Percentiles rank a stretch among this genome's conserved stretches.
phyloP scores from a whole-genome alignment of 257 asterid species.

The Gynochthodes officinalis region DNA sequence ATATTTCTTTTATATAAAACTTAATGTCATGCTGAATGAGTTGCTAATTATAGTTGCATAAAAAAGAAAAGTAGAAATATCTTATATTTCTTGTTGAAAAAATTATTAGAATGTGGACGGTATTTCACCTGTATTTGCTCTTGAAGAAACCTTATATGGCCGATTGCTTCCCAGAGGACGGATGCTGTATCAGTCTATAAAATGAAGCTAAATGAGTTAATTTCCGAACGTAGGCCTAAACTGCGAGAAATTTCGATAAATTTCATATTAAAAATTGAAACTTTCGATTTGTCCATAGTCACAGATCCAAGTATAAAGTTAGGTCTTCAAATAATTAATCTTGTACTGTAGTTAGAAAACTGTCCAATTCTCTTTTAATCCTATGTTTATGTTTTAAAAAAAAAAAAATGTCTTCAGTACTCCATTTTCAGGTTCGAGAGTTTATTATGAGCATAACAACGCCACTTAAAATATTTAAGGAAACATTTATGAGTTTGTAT shows the following conservation, averaged over 20 bases:
- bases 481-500: background rate
- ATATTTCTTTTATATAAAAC: no score
- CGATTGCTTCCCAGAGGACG: slow-evolving; percentile 32
- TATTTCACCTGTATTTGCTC: slow-evolving; percentile 30
- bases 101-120: background rate
- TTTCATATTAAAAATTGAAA: no score
- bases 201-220: background rate
- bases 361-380: no score
- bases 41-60: no score
- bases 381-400: no score
- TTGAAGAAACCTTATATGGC: slow-evolving; percentile 28
- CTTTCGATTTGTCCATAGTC: no score
- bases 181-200: slow-evolving; percentile 36
- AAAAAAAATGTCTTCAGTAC: no score
- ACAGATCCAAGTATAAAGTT: no score
- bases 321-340: no score
- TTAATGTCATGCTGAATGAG: no score
- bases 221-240: background rate
- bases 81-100: background rate
- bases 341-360: no score
- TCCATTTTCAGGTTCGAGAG: background rate
- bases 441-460: background rate
- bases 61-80: background rate
- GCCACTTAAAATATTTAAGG: background rate
- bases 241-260: no score